Base-by-base conservation (phyloP, 257 asterid genomes). In the Leptodermis oblonga region DNA sequence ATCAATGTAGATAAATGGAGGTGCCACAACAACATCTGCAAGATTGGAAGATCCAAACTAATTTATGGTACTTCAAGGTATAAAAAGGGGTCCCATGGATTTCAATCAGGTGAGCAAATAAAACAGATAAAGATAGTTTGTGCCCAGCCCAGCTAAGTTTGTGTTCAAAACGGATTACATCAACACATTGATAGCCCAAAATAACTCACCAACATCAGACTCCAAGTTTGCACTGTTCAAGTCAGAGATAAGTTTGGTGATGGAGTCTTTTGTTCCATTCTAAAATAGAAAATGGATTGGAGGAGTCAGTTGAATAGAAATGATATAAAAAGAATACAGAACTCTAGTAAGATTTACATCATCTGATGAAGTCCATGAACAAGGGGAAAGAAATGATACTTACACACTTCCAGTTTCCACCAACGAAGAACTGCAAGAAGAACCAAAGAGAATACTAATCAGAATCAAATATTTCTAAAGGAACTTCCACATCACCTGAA, bases 351-450 rank as follows among this genome's bases (percentile, higher is more conserved):
- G 0, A 51, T 3, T 17, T 8, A 36, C 14, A 23, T 30, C 17
- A 65, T 73, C 36, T 33, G 34, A n/a, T 54, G 31, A n/a, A n/a
- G n/a, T n/a, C n/a, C 48, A 51, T 51, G 4, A 51, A n/a, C 15
- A 33, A 0, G 7, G 3, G 23, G 8, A 9, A 13, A 34, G 5
- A 63, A 52, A 31, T 31, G 60, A 45, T 81, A 89, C 99, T 94
- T 87, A 91, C 99, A 80, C 99, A 94, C 75, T 94, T 94, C 97
- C 99, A 94, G 72, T 94, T 94, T 69, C 99, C 99, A 70, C 99
- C 99, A 79, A 94, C 99, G 70, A 94, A 91, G 87, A 91, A 94
- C 98, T 94, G 99, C 96, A 86, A 79, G 60, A 71, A 63, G 74
- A 69, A 73, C 9, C 52, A 28, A 49, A 62, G 58, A 66, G 41